A percentile compares a stretch with the other conserved stretches of the same genome.
These are phyloP conservation scores for Macrophomina phaseolina DNA, from an alignment of 2,329 filamentous ascomycete genomes.

Conservation along the genomic window DNA sequence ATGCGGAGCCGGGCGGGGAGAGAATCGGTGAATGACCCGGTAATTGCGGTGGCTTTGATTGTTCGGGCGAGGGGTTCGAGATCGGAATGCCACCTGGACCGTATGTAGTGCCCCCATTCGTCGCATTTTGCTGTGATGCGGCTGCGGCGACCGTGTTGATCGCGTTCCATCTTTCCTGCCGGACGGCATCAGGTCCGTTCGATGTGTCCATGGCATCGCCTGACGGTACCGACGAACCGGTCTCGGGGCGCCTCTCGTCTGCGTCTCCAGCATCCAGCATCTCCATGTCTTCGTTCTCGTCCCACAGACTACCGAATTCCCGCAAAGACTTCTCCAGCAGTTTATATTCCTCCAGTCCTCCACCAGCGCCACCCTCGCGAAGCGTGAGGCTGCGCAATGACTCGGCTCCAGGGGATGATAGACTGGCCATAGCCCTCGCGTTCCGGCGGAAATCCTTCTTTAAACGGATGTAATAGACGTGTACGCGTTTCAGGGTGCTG, in stretches of 20 bases:
- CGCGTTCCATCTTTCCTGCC: slow-evolving; percentile 47
- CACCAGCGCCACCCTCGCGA: slow-evolving; percentile 39
- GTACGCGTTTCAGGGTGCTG: slow-evolving; percentile 59
- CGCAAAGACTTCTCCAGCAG: slow-evolving; percentile 45
- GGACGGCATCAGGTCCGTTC: slow-evolving; percentile 23
- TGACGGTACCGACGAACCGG: slow-evolving; percentile 23
- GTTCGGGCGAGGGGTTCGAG: slow-evolving; percentile 27
- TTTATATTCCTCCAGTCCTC: slow-evolving; percentile 59
- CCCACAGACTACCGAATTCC: slow-evolving; percentile 41
- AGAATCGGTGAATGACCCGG: slow-evolving; percentile 23
- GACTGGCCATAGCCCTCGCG: slow-evolving; percentile 37
- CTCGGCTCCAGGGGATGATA: slow-evolving; percentile 31
- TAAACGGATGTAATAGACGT: slow-evolving; percentile 59
- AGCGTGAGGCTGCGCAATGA: slow-evolving; percentile 47
- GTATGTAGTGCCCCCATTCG: slow-evolving; percentile 19
- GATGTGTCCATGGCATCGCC: slow-evolving; percentile 19
- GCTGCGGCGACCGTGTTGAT: slow-evolving; percentile 43
- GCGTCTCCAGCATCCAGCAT: slow-evolving; percentile 38
- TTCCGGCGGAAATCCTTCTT: slow-evolving; percentile 56
- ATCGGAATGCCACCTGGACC: slow-evolving; percentile 26
- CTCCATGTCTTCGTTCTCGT: slow-evolving; percentile 42
- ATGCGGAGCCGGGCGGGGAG: slow-evolving; percentile 25
- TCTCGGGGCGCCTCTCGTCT: slow-evolving; percentile 30
- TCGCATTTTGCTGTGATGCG: slow-evolving; percentile 30
- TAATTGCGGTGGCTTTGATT: slow-evolving; percentile 14